phyloP scores from a whole-genome alignment of 805 yeast species.

The Ogataea pignaliae region DNA sequence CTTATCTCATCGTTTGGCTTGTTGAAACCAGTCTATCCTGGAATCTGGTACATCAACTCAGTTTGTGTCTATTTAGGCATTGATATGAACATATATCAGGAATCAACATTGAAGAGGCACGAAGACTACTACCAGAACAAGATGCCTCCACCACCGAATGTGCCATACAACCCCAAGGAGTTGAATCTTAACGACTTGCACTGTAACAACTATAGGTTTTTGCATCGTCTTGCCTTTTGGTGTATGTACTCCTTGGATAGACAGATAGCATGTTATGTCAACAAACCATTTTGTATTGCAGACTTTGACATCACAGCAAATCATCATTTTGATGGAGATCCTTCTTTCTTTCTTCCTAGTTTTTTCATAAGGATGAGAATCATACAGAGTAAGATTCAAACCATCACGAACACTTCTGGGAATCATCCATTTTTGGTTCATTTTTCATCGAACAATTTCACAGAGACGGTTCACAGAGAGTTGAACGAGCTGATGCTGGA shows the following conservation, averaged over 20 bases:
- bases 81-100: conserved; percentile 21
- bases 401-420: conserved; percentile 2
- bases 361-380: conserved; percentile 10
- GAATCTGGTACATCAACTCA: conserved; percentile 43
- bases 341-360: conserved; percentile 6
- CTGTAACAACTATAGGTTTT: conserved; percentile 3
- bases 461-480: conserved; percentile 2
- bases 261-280: conserved; percentile 41
- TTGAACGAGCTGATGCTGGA: conserved; percentile 6
- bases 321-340: conserved; percentile 1
- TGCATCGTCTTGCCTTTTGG: conserved; percentile 37
- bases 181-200: neutral
- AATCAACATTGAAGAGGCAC: neutral
- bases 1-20: conserved; percentile 35
- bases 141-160: neutral
- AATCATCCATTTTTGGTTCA: neutral
- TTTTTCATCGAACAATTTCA: conserved; percentile 1
- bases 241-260: conserved; percentile 42
- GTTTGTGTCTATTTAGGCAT: conserved; percentile 37
- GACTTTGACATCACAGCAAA: conserved; percentile 23
- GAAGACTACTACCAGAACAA: conserved; percentile 1
- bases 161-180: neutral
- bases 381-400: conserved; percentile 13
- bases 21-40: conserved; percentile 43
- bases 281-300: conserved; percentile 41